Percentiles rank a stretch among this genome's conserved stretches.
phyloP scores from a whole-genome alignment of 2,329 filamentous ascomycete species.

The Penicillium paneum region DNA sequence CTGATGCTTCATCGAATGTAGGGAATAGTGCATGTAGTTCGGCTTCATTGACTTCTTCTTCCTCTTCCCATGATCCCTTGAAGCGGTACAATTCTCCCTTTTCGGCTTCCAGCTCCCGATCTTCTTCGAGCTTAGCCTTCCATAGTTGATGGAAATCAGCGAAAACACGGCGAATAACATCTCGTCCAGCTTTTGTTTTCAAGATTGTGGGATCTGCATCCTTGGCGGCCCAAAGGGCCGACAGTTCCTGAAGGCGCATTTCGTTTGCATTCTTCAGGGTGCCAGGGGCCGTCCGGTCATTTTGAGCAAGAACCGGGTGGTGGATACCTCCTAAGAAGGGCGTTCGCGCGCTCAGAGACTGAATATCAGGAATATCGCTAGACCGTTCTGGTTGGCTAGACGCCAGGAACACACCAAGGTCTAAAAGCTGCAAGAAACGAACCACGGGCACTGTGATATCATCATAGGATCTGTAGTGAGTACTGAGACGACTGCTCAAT shows the following conservation, averaged over 20 bases:
- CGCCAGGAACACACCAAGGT: conserved; percentile 68
- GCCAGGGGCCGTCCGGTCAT: neutral
- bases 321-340: conserved; percentile 38
- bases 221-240: conserved; percentile 34
- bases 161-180: conserved; percentile 63
- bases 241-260: conserved; percentile 38
- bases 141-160: conserved; percentile 74
- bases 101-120: conserved; percentile 70
- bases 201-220: conserved; percentile 34
- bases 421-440: conserved; percentile 74
- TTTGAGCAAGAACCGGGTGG: conserved; percentile 20
- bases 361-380: conserved; percentile 21
- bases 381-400: conserved; percentile 20
- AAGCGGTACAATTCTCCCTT: conserved; percentile 80
- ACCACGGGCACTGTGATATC: conserved; percentile 77
- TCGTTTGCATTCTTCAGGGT: conserved; percentile 31
- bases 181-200: conserved; percentile 46
- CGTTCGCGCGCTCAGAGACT: conserved; percentile 34
- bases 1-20: conserved; percentile 60
- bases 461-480: conserved; percentile 73
- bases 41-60: conserved; percentile 69
- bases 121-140: conserved; percentile 70
- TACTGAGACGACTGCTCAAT: conserved; percentile 66
- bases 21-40: conserved; percentile 83
- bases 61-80: conserved; percentile 70